These are phyloP conservation scores for Nepenthes alata DNA, from an alignment of 179 eudicot species.

Conservation along the genomic window DNA sequence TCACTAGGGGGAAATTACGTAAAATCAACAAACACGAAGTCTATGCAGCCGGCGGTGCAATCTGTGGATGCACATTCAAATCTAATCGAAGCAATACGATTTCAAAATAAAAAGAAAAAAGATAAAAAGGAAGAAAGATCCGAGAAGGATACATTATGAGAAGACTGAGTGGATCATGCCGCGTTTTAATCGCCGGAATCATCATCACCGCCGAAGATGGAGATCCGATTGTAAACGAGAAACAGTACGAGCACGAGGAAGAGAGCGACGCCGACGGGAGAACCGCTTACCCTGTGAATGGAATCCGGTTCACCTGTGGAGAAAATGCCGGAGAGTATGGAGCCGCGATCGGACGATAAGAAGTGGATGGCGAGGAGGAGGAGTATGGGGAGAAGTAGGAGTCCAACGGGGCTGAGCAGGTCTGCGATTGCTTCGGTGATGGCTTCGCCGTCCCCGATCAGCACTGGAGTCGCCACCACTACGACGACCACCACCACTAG, in stretches of 20 bases:
- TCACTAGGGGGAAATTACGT: no score
- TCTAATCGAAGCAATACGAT: no score
- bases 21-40: no score
- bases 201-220: slow-evolving; percentile 33
- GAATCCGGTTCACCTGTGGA: slow-evolving; percentile 56
- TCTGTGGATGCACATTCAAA: no score
- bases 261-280: slow-evolving; percentile 30
- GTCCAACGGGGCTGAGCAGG: slow-evolving; percentile 49
- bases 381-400: slow-evolving; percentile 50
- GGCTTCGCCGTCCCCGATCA: slow-evolving; percentile 67
- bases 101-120: no score
- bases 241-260: slow-evolving; percentile 26
- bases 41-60: no score
- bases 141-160: no score
- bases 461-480: slow-evolving; percentile 32
- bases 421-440: slow-evolving; percentile 50
- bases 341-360: slow-evolving; percentile 56
- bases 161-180: no score
- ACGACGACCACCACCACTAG: slow-evolving; percentile 51
- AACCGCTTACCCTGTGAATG: slow-evolving; percentile 52
- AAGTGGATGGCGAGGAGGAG: slow-evolving; percentile 62
- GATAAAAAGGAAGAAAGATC: no score
- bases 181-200: slow-evolving; percentile 18
- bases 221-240: slow-evolving; percentile 26
- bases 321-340: slow-evolving; percentile 36